A percentile compares a stretch with the other conserved stretches of the same genome.
phyloP scores from a whole-genome alignment of 2,329 filamentous ascomycete genomes.

The Aspergillus sojae region DNA sequence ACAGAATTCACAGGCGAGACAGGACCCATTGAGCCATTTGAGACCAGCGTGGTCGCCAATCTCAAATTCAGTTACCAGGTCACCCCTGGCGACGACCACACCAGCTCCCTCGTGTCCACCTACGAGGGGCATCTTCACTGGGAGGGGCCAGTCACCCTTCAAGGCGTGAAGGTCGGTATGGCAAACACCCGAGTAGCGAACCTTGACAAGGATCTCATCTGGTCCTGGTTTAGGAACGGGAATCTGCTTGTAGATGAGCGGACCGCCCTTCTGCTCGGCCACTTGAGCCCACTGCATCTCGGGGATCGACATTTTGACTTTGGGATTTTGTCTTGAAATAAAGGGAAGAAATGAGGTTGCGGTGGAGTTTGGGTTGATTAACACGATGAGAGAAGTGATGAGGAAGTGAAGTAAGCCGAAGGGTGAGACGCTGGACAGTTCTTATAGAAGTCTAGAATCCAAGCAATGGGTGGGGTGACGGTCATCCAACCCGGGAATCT shows the following conservation, averaged over 20 bases:
- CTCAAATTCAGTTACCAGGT: constrained; percentile 74
- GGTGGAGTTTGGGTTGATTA: not conserved
- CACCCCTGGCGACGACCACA: constrained; percentile 76
- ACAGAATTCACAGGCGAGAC: constrained; percentile 82
- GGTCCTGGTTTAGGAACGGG: constrained; percentile 78
- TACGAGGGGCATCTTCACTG: constrained; percentile 80
- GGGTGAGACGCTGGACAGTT: constrained; percentile 2
- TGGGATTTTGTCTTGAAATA: not conserved
- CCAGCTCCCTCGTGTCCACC: constrained; percentile 82
- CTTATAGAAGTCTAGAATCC: constrained; percentile 10
- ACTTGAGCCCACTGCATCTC: constrained; percentile 90
- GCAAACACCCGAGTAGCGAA: constrained; percentile 89
- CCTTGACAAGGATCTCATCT: constrained; percentile 88
- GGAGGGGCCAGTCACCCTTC: constrained; percentile 86
- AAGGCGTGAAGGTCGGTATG: constrained; percentile 83
- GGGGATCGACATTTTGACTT: constrained; percentile 60
- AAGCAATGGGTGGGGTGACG: constrained; percentile 6
- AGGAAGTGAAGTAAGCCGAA: not conserved
- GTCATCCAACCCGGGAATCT: not conserved
- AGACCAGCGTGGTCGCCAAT: constrained; percentile 85
- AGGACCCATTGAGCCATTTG: constrained; percentile 90
- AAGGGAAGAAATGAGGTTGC: not conserved
- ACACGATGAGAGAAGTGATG: not conserved
- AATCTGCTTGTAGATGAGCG: constrained; percentile 62
- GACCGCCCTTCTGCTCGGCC: constrained; percentile 76